Conservation (phyloP, 257 asterid species). For the Scutellaria minor region DNA sequence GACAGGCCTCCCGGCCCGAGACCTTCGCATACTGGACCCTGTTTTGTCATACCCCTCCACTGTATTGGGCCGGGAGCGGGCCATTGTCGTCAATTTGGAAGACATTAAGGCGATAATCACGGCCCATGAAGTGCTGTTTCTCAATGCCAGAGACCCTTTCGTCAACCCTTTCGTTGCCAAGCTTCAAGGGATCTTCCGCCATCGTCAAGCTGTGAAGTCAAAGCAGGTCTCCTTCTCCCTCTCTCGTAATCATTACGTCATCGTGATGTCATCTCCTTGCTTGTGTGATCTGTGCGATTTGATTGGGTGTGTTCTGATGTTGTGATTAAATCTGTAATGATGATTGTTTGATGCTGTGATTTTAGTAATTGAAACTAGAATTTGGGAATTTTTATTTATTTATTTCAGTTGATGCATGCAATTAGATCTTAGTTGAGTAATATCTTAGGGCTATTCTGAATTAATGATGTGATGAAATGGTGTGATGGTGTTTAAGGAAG, state of each 20-base stretch:
- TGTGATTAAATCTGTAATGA: no score
- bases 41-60: constrained; percentile 73
- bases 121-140: constrained; percentile 68
- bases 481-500: constrained; percentile 51
- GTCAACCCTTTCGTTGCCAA: constrained; percentile 68
- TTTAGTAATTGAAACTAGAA: background rate
- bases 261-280: background rate
- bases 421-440: background rate
- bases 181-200: constrained; percentile 63
- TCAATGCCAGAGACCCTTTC: constrained; percentile 71
- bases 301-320: background rate
- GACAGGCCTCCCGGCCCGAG: constrained; percentile 90
- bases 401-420: background rate
- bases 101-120: constrained; percentile 79
- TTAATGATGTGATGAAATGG: constrained; percentile 17
- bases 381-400: background rate
- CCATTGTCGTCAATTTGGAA: constrained; percentile 78
- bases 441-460: background rate
- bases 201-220: constrained; percentile 45
- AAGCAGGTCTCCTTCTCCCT: constrained; percentile 26
- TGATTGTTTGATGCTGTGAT: background rate
- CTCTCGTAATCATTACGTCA: background rate
- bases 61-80: constrained; percentile 79
- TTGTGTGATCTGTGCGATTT: background rate
- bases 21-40: constrained; percentile 83